Base-by-base conservation (phyloP, 108 stramenopile species). In the Cylindrotheca fusiformis region DNA sequence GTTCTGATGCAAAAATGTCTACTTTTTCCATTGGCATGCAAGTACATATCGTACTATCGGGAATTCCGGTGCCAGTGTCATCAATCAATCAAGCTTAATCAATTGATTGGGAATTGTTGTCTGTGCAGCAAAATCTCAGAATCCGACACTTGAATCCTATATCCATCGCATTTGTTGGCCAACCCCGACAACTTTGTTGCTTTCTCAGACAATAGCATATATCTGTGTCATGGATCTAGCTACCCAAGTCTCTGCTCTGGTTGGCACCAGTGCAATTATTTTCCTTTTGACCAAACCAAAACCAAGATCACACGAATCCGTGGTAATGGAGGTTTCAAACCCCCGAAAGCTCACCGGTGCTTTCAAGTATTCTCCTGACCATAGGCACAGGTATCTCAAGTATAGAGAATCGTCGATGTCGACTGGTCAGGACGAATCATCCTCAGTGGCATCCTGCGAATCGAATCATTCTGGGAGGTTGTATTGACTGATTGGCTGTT, bases 231-330 rank as follows among this genome's bases (percentile, higher is more conserved):
- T 67, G 65, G 65, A 66, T 21, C 24, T 66, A 2, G 45, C 25
- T 21, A 55, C 55, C 22, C 30, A 31, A 19, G 52, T 69, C 0
- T 46, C 48, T 51, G 44, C 36, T 28, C 32, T 69, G 20, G 51
- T 69, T 20, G 68, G 68, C 12, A 45, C 59, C 6, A 56, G 54
- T 32, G 52, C 59, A 17, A 4, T 69, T 4, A 29, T 69, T 27
- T 69, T 48, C 48, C 23, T 54, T 32, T 44, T 60, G 1, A 69
- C 68, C 12, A 54, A 60, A 28, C 68, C 68, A 20, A 53, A 55
- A n/a, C 58, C 26, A 53, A 20, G 33, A 26, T 4, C 6, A 23
- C 17, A 60, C 28, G 52, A 61, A 1, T 6, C 6, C 10, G 36
- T 41, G 6, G 36, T 41, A 14, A 41, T 41, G 36, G 68, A 69